A percentile compares a stretch with the other conserved stretches of the same genome.
Evolutionary conservation across 2,329 filamentous ascomycete genomes (phyloP).

Genomic region (Coniella vitis): DNA sequence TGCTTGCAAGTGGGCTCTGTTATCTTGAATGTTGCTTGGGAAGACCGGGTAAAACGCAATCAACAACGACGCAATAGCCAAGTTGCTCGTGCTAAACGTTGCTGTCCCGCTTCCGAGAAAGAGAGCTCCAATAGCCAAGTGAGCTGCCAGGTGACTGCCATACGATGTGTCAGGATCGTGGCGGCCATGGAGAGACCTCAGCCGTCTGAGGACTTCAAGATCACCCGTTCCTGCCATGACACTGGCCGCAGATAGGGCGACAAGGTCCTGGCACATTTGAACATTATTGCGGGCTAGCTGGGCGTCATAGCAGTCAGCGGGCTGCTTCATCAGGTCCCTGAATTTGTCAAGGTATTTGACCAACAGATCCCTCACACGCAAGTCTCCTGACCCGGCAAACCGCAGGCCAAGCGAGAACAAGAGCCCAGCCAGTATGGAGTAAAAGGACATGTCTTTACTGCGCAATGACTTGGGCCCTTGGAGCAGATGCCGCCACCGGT

Average conservation of each 20-base stretch:
- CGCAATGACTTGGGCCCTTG: constrained; percentile 54
- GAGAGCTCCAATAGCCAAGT: constrained; percentile 83
- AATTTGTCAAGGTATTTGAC: constrained; percentile 82
- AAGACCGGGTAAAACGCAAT: constrained; percentile 93
- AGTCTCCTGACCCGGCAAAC: constrained; percentile 66
- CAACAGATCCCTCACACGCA: constrained; percentile 70
- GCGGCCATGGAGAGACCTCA: constrained; percentile 82
- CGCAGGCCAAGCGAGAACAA: constrained; percentile 74
- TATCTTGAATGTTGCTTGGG: constrained; percentile 83
- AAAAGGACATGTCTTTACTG: constrained; percentile 83
- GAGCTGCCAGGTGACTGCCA: constrained; percentile 86
- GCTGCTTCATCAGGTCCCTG: constrained; percentile 65
- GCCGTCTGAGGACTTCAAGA: constrained; percentile 71
- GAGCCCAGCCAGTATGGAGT: constrained; percentile 83
- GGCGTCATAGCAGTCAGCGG: constrained; percentile 62
- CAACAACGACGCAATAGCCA: constrained; percentile 78
- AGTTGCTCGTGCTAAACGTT: constrained; percentile 82
- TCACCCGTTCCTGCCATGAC: constrained; percentile 98
- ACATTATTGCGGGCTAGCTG: constrained; percentile 77
- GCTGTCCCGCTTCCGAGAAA: constrained; percentile 91
- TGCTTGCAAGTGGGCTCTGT: constrained; percentile 88
- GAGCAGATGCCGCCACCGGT: constrained; percentile 56
- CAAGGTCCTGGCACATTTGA: constrained; percentile 82
- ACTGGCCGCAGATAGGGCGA: constrained; percentile 74
- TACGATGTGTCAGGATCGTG: constrained; percentile 80